These are phyloP conservation scores for Eimeria maxima DNA, from an alignment of 169 alveolate genomes.

Conservation along the genomic window DNA sequence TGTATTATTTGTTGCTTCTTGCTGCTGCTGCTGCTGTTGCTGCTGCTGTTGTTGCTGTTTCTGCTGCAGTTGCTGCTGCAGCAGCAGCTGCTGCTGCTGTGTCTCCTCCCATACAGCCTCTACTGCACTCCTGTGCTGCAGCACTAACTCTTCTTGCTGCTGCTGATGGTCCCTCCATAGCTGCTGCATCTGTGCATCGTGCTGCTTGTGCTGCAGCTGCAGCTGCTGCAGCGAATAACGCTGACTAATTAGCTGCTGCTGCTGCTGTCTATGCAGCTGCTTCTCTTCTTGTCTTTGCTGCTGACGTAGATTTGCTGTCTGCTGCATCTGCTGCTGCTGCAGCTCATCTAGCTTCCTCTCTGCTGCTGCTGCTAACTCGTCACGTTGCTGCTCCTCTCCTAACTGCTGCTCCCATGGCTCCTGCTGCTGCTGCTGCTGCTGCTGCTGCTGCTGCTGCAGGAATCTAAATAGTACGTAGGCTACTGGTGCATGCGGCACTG, in stretches of 20 bases:
- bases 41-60: too few relatives aligned
- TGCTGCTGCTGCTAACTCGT: constrained; percentile 20
- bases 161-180: neutral
- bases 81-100: neutral
- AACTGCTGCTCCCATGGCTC: constrained; percentile 21
- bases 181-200: neutral
- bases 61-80: neutral
- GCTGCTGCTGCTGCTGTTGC: neutral
- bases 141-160: neutral
- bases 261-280: neutral
- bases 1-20: neutral
- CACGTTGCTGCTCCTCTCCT: constrained; percentile 9
- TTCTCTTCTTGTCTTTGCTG: neutral
- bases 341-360: neutral
- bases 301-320: neutral
- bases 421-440: constrained; percentile 23
- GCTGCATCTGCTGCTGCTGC: neutral
- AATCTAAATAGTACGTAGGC: constrained; percentile 23
- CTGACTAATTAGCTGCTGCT: constrained; percentile 20
- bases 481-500: neutral
- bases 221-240: constrained; percentile 1
- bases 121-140: neutral
- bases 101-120: neutral
- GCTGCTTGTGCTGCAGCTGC: constrained; percentile 34
- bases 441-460: constrained; percentile 51